Evolutionary conservation across 2,329 filamentous ascomycete species (phyloP), one percentile per base, ranked within the genome.

Genomic region (Aspergillus puulaauensis): DNA sequence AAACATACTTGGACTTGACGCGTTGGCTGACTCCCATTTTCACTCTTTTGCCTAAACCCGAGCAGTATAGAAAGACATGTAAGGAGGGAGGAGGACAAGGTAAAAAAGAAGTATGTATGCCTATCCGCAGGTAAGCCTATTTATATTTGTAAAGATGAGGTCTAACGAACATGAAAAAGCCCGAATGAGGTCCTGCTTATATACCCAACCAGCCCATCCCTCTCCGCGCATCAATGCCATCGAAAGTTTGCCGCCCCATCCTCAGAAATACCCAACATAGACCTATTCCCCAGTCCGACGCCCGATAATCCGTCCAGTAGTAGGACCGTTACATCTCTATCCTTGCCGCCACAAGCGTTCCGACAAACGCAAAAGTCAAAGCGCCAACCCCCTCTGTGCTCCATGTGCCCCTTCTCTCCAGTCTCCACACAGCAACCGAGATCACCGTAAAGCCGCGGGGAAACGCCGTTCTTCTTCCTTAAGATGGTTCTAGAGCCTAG

Each of bases 1-100:
- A 57, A 52, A 65, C 54, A 52, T 60, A 63, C 27, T 62, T 66
- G 56, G 65, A 45, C 24, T 62, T 66, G 60, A 68, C 52, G 24
- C 61, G 63, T 37, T 54, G 59, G 44, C 54, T 60, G 49, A 62
- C 57, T 14, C 64, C 60, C 65, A 66, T 66, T 45, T 60, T 35
- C 48, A 14, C 46, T 57, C 41, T 54, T 17, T 33, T 37, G 11
- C 24, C 14, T 27, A 23, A 31, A 44, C 23, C 35, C 11, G 9
- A 24, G 9, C 44, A 19, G 27, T 59, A 43, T 47, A 43, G n/a
- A 45, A 53, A 37, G 31, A n/a, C 17, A 35, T 37, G 24, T 43
- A 24, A 14, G 11, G 12, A 27, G 4, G 4, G 9, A 40, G 14
- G 15, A 17, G 2, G 4, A 6, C 14, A 17, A 40, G 37, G 37